These are phyloP conservation scores for Aspergillus pseudoviridinutans DNA, from an alignment of 2,329 filamentous ascomycete species.

Conservation along the genomic window DNA sequence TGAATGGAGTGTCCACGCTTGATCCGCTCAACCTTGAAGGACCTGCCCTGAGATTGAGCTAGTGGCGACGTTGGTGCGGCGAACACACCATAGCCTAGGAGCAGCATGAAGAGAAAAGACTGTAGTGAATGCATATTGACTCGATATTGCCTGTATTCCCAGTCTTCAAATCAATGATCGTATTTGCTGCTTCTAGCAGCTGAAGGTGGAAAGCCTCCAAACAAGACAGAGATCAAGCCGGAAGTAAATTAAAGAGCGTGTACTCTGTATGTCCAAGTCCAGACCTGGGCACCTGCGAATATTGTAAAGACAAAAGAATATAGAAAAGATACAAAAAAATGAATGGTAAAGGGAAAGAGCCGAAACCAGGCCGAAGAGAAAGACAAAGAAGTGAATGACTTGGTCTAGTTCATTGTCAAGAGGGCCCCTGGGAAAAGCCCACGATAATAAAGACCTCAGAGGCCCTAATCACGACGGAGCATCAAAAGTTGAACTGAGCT, in stretches of 20 bases:
- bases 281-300: conserved; percentile 12
- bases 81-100: conserved; percentile 30
- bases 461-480: background rate
- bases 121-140: conserved; percentile 11
- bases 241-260: conserved; percentile 9
- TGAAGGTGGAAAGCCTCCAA: background rate
- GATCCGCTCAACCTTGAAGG: conserved; percentile 60
- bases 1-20: conserved; percentile 53
- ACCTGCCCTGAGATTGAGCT: conserved; percentile 32
- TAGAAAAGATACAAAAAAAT: conserved; percentile 7
- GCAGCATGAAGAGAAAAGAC: conserved; percentile 25
- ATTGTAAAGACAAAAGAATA: conserved; percentile 11
- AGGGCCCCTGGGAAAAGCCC: background rate
- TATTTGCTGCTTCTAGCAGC: background rate
- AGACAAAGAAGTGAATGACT: conserved; percentile 9
- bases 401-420: conserved; percentile 2
- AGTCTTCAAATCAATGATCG: background rate
- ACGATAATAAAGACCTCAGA: background rate
- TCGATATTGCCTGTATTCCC: background rate
- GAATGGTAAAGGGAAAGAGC: conserved; percentile 13
- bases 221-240: background rate
- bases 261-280: conserved; percentile 17
- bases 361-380: background rate
- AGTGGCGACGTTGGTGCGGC: conserved; percentile 27
- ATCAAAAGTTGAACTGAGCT: background rate